phyloP scores from a whole-genome alignment of 495 filamentous ascomycete genomes.

The Cercophora samala region DNA sequence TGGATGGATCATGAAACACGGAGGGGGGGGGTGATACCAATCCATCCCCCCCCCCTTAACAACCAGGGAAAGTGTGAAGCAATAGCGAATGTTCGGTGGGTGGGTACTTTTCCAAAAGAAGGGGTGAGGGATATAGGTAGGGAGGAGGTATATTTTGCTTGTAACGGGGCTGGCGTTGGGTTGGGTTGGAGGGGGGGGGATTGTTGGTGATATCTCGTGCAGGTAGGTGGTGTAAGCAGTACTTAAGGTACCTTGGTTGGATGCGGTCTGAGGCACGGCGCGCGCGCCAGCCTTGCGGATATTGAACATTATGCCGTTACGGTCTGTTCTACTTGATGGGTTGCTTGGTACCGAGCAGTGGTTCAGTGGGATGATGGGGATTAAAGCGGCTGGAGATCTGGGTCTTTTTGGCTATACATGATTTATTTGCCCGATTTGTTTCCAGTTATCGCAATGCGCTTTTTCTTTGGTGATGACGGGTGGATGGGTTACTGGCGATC shows the following conservation, averaged over 20 bases:
- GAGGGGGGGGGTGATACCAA: no score
- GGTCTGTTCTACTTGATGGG: not conserved
- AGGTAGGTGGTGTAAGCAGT: no score
- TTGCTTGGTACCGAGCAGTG: not conserved
- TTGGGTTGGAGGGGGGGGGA: not conserved
- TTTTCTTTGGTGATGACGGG: not conserved
- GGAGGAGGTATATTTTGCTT: not conserved
- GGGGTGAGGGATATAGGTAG: not conserved
- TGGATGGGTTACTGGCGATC: not conserved
- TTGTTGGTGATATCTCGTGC: no score
- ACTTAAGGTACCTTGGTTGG: no score
- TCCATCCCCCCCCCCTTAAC: no score
- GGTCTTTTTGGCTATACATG: no score
- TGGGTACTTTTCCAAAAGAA: not conserved
- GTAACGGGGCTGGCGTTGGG: not conserved
- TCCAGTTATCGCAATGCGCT: not conserved
- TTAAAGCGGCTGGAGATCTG: not conserved
- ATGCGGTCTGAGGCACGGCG: not conserved
- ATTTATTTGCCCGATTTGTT: not conserved
- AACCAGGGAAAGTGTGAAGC: not conserved
- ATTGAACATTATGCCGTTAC: not conserved
- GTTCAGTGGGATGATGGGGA: not conserved
- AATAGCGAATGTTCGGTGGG: not conserved
- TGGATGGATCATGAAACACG: no score
- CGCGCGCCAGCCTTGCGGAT: not conserved